phyloP scores from a whole-genome alignment of 805 yeast species.

The Candida maesae region DNA sequence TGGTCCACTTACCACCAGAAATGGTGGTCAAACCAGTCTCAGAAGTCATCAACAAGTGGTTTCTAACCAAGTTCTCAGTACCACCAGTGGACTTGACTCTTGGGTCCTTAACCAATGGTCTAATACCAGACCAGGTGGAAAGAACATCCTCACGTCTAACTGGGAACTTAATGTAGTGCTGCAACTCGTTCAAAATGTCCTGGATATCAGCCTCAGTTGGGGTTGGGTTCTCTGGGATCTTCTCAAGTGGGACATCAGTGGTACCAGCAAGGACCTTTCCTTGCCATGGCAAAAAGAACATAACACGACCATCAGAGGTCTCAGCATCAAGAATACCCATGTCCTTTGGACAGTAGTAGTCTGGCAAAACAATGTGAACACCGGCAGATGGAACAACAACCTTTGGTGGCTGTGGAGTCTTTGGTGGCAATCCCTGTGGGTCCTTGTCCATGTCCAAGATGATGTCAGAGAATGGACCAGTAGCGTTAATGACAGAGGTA shows the following conservation, averaged over 20 bases:
- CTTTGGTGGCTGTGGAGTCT: conserved; percentile 46
- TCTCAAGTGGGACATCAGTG: conserved; percentile 81
- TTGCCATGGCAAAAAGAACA: conserved; percentile 98
- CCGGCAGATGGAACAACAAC: conserved; percentile 96
- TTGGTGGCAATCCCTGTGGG: conserved; percentile 60
- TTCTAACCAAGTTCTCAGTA: conserved; percentile 89
- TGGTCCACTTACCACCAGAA: conserved; percentile 98
- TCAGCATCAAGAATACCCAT: conserved; percentile 90
- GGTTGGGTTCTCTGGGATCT: conserved; percentile 69
- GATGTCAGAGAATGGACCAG: conserved; percentile 89
- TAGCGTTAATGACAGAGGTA: conserved; percentile 81
- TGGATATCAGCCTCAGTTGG: conserved; percentile 87
- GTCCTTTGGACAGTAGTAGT: conserved; percentile 82
- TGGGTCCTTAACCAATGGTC: conserved; percentile 91
- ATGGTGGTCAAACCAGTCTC: conserved; percentile 79
- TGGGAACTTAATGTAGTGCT: conserved; percentile 84
- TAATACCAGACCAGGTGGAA: conserved; percentile 95
- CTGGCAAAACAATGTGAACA: conserved; percentile 89
- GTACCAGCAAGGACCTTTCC: conserved; percentile 96
- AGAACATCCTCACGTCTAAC: conserved; percentile 87
- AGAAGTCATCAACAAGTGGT: conserved; percentile 73
- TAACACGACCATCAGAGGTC: conserved; percentile 92
- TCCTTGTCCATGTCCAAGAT: conserved; percentile 83
- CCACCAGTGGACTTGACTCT: conserved; percentile 40
- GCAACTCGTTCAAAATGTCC: conserved; percentile 82